phyloP scores from a whole-genome alignment of 306 rosid species.

The Malus sieversii region DNA sequence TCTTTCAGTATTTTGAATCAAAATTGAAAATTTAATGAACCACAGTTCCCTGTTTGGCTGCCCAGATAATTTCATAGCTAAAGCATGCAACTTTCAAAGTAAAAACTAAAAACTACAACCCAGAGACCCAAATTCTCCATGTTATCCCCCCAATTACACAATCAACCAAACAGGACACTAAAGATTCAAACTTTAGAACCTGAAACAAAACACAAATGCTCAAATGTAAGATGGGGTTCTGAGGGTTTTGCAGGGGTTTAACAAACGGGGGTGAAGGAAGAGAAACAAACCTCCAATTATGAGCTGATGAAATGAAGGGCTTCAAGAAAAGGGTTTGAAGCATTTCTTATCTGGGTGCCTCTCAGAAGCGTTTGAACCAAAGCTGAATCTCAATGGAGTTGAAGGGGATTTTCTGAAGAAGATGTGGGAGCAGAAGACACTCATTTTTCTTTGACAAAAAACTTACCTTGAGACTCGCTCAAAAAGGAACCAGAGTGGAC shows the following conservation, averaged over 20 bases:
- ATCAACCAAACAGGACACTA: not conserved
- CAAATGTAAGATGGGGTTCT: not conserved
- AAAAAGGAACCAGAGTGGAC: too few species aligned
- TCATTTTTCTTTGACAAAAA: not conserved
- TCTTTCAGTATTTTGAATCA: not conserved
- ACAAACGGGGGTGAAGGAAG: not conserved
- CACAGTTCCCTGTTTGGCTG: not conserved
- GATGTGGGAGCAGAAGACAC: not conserved
- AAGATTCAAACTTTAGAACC: not conserved
- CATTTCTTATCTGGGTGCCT: constrained; percentile 22
- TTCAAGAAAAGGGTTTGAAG: constrained; percentile 42
- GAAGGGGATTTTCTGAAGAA: not conserved
- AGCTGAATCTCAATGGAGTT: not conserved
- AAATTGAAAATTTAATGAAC: not conserved
- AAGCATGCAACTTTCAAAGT: not conserved
- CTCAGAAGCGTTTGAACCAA: not conserved
- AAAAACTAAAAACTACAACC: not conserved
- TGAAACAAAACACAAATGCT: not conserved
- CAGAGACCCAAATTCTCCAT: not conserved
- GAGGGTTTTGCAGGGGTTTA: constrained; percentile 21
- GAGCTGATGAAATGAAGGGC: constrained; percentile 37
- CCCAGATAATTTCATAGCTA: not conserved
- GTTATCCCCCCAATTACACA: not conserved
- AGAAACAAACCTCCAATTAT: constrained; percentile 38
- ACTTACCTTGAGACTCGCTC: not conserved